Percentiles rank a stretch among this genome's conserved stretches.
phyloP scores from a whole-genome alignment of 2,329 filamentous ascomycete genomes.

The Claviceps pazoutovae region DNA sequence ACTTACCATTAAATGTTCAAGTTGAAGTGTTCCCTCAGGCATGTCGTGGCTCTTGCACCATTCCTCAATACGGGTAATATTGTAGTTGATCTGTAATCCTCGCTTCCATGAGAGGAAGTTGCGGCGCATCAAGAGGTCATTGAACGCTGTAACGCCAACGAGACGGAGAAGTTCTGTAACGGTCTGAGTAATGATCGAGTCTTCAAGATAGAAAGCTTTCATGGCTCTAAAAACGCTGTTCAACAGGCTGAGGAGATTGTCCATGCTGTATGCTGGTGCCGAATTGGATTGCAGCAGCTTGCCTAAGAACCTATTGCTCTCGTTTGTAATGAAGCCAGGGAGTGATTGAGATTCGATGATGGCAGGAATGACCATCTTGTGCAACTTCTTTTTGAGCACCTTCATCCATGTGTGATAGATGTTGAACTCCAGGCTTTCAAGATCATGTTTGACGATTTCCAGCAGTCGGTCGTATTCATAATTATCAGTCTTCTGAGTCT shows the following conservation, averaged over 20 bases:
- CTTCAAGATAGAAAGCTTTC: slow-evolving; percentile 96
- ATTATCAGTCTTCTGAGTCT: slow-evolving; percentile 97
- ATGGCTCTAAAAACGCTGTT: slow-evolving; percentile 98
- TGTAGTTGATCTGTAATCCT: slow-evolving; percentile 98
- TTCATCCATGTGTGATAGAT: slow-evolving; percentile 99
- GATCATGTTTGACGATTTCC: slow-evolving; percentile 97
- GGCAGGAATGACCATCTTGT: slow-evolving; percentile 98
- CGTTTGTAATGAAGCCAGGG: slow-evolving; percentile 95
- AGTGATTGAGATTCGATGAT: slow-evolving; percentile 98
- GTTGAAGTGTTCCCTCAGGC: slow-evolving; percentile 92
- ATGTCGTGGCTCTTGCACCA: slow-evolving; percentile 99
- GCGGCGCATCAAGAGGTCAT: slow-evolving; percentile 90
- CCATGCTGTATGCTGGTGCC: slow-evolving; percentile 96
- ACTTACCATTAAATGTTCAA: slow-evolving; percentile 89
- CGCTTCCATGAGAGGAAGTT: slow-evolving; percentile 99
- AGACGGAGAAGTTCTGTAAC: slow-evolving; percentile 85
- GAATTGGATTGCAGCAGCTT: slow-evolving; percentile 88
- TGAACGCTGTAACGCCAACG: slow-evolving; percentile 95
- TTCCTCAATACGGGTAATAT: slow-evolving; percentile 97
- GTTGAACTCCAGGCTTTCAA: slow-evolving; percentile 98
- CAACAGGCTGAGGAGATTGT: slow-evolving; percentile 85
- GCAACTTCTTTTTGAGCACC: slow-evolving; percentile 95
- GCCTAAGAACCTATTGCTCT: slow-evolving; percentile 94
- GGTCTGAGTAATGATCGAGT: slow-evolving; percentile 89
- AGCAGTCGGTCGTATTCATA: slow-evolving; percentile 96